Evolutionary conservation across 352 stramenopile species (phyloP), one percentile per base, ranked within the genome.

Genomic region (Phytophthora nicotianae): DNA sequence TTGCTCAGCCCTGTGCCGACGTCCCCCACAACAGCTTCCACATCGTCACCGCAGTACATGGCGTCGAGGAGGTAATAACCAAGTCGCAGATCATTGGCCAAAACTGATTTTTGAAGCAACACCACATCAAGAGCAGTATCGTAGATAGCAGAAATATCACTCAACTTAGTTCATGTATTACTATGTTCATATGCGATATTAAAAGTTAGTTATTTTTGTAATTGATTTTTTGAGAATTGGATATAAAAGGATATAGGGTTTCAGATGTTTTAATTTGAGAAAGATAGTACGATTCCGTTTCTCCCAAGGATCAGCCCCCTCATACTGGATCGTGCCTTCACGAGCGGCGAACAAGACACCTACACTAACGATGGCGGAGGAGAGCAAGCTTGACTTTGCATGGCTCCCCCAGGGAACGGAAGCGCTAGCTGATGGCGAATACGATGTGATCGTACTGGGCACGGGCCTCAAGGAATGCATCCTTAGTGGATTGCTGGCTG

Each of bases 401-500:
- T 99, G 97, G 97, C 83, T 99, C 62, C 96, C 96, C 4, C 75
- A 90, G 50, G 96, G 95, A 59, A 96, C 90, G 50, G 94, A 98
- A 63, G 73, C 97, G 58, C 88, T 99, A 33, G 98, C 98, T 4
- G 98, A 99, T 77, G 98, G 97, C 41, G 96, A 99, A 76, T 99
- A 99, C 75, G 98, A 99, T 81, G 97, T 96, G 33, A 99, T 99
- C 77, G 90, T 99, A 45, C 96, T 99, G 58, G 98, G 97, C 41
- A 99, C 98, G 63, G 98, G 98, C 11, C 85, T 99, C 17, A 99
- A 99, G 74, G 97, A 99, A 80, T 99, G 97, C 70, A 98, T 99
- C 64, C 89, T 99, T 57, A 98, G 91, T 41, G 97, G 97, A 10
- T 81, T 99, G 35, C 74, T 99, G 38, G 96, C 95, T 26, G 90